Conservation (phyloP, 345 rosid genomes). For the Sisymbrium altissimum region DNA sequence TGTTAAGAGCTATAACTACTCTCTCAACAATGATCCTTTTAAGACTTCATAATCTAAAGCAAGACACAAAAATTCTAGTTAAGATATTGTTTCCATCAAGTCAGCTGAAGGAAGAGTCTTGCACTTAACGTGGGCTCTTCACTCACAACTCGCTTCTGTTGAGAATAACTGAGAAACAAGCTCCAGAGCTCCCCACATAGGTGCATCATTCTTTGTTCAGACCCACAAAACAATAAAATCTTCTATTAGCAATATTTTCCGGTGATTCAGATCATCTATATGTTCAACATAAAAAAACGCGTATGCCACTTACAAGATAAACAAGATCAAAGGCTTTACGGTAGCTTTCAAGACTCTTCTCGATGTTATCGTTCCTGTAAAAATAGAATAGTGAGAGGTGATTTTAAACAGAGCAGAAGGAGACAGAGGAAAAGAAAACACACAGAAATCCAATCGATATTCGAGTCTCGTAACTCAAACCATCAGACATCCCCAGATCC, state of each 20-base stretch:
- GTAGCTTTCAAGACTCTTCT: slow-evolving; percentile 57
- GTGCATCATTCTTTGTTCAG: slow-evolving; percentile 55
- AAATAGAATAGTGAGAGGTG: not conserved
- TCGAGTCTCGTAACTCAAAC: slow-evolving; percentile 67
- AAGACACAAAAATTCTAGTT: not conserved
- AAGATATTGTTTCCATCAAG: not conserved
- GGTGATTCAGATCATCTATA: not conserved
- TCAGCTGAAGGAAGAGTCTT: not conserved
- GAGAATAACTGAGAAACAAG: slow-evolving; percentile 58
- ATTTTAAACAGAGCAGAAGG: not conserved
- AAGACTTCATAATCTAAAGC: not conserved
- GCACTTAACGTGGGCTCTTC: not conserved
- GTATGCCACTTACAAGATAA: slow-evolving; percentile 53
- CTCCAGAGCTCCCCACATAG: slow-evolving; percentile 68
- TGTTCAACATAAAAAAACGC: not conserved
- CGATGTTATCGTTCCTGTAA: slow-evolving; percentile 71
- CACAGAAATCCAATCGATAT: slow-evolving; percentile 82
- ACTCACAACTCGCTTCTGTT: slow-evolving; percentile 21
- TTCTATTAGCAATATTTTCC: not conserved
- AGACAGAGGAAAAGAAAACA: slow-evolving; percentile 30
- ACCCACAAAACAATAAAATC: slow-evolving; percentile 16
- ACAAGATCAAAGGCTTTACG: slow-evolving; percentile 69
- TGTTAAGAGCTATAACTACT: not conserved
- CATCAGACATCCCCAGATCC: slow-evolving; percentile 88
- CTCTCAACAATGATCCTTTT: not conserved